Base-by-base conservation (phyloP, 2,329 filamentous ascomycete species). In the Magnaporthiopsis rhizophila region DNA sequence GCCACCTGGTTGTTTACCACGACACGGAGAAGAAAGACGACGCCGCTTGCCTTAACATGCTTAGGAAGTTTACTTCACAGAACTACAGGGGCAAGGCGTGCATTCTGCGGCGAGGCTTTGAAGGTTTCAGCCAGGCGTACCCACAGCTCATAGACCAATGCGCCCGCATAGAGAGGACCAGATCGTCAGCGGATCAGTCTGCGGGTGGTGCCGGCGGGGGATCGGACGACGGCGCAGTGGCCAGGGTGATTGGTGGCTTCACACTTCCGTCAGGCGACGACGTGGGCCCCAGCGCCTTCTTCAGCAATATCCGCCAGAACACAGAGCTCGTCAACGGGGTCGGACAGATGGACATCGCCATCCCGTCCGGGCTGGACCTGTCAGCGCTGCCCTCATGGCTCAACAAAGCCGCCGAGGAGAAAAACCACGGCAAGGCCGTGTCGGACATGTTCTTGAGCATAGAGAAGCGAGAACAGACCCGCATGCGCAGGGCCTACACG, bases 311-410 rank as follows among this genome's bases (percentile, higher is more conserved):
- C 70, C 87, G 95, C 58, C 95, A 98, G 74, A 97, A 98, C 68
- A 94, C 96, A 86, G 95, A 98, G 72, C 81, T 99, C 24, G 89
- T 96, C 38, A 92, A 92, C 69, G 95, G 95, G 26, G 94, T 98
- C 13, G 95, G 95, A 0, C 93, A 96, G 70, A 86, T 88, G 70
- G 83, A 86, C n/a, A 72, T 86, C 7, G 70, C 73, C 2, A 72
- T 83, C 11, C 83, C 83, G 0, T 58, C 73, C 2, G 78, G 74
- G n/a, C 68, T 85, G 11, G 75, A 81, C 38, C 72, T 75, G 53
- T 77, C 81, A 5, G 74, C 80, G 21, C 80, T 97, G 18, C 95
- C 95, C 1, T 70, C 73, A 2, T 99, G 95, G 95, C 80, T 99
- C 30, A 84, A 84, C 50, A 80, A 86, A 28, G 91, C 90, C 0